Evolutionary conservation across 345 rosid species (phyloP), one percentile per base, ranked within the genome.

Genomic region (Rhodamnia argentea): DNA sequence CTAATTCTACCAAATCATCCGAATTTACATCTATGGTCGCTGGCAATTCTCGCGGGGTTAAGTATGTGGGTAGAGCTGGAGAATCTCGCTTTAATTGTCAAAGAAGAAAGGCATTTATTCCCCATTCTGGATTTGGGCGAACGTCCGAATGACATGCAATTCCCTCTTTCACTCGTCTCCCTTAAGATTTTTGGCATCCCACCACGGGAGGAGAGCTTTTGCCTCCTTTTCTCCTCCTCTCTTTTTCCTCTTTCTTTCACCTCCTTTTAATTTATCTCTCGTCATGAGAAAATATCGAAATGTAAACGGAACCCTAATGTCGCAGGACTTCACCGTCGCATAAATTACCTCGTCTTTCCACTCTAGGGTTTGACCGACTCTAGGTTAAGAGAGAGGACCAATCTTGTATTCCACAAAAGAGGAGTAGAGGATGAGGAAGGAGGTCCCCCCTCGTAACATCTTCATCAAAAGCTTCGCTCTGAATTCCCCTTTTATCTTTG

Each of bases 91-190:
- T 94, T 93, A 86, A 92, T 94, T 93, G 95, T 86, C 91, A 93
- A 92, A 92, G 98, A 95, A 91, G 96, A 88, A 96, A 96, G 95
- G 96, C 91, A 94, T 94, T 83, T 90, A 93, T 94, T 93, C 96
- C 93, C 87, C 86, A 91, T 56, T 32, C 74, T 27, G 55, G 52
- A 53, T 52, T 83, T 70, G 47, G 78, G 44, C 32, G 78, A 70
- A 70, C 37, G 78, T 32, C 78, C 78, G 78, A 64, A 32, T 70
- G 78, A 70, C 78, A 70, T 70, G 78, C 78, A 70, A 70, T 70
- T 70, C 47, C 11, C 44, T 70, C 78, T 70, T 32, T 70, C 78
- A 70, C 78, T 70, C 78, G 47, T 70, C 47, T 70, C 78, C 47
- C 78, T 32, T 70, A 70, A 70, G 78, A 70, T 70, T 32, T 52